phyloP scores from a whole-genome alignment of 768 basidiomycete species.

The Suillus subalutaceus region DNA sequence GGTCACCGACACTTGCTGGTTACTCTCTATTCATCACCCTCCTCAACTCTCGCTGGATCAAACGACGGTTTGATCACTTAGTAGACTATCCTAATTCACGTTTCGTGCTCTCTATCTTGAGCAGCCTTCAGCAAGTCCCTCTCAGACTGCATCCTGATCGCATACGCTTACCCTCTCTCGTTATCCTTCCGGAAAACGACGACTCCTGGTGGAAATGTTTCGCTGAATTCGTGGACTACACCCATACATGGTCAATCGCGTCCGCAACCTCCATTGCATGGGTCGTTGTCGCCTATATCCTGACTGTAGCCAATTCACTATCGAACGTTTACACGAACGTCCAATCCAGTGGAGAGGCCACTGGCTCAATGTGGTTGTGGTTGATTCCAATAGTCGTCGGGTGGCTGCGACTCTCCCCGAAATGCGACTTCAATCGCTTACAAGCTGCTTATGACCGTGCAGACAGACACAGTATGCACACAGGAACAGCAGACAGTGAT shows the following conservation, averaged over 20 bases:
- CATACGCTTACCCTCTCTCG: constrained; percentile 36
- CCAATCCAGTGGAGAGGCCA: constrained; percentile 6
- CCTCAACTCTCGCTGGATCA: constrained; percentile 47
- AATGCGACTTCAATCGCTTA: constrained; percentile 35
- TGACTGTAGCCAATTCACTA: constrained; percentile 34
- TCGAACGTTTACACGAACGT: background rate
- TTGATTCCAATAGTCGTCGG: constrained; percentile 38
- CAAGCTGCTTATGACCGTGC: constrained; percentile 29
- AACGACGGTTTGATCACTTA: constrained; percentile 28
- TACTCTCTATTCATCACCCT: constrained; percentile 48
- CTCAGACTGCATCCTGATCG: constrained; percentile 28
- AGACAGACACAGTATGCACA: constrained; percentile 24
- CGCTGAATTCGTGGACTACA: constrained; percentile 32
- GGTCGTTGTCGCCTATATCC: constrained; percentile 32
- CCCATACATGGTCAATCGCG: constrained; percentile 38
- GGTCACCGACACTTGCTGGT: constrained; percentile 47
- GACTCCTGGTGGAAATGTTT: constrained; percentile 40
- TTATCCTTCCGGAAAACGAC: constrained; percentile 40
- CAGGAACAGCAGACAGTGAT: background rate
- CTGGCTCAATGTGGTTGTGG: constrained; percentile 40
- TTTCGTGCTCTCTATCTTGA: constrained; percentile 32
- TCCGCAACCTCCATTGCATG: constrained; percentile 38
- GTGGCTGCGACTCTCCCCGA: constrained; percentile 38
- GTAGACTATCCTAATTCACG: constrained; percentile 29
- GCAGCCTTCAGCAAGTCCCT: constrained; percentile 41